These are phyloP conservation scores for Ogataea paraovalis DNA, from an alignment of 805 yeast species.

Conservation along the genomic window DNA sequence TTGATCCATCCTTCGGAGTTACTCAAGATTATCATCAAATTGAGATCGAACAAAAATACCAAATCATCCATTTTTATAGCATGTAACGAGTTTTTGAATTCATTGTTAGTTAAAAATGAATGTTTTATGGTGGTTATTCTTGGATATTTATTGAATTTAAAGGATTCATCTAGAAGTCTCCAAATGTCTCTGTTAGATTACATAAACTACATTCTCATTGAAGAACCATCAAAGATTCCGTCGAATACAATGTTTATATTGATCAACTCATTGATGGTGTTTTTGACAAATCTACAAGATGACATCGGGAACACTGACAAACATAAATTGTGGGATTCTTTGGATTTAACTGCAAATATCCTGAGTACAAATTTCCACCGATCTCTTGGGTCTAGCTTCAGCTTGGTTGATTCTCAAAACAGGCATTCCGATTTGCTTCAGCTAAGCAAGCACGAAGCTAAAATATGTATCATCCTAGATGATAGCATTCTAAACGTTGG, in stretches of 20 bases:
- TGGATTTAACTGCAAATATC: constrained; percentile 21
- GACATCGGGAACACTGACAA: constrained; percentile 4
- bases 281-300: constrained; percentile 8
- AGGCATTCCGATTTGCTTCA: constrained; percentile 9
- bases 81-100: constrained; percentile 14
- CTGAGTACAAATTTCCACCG: constrained; percentile 16
- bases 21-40: not conserved
- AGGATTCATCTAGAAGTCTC: not conserved
- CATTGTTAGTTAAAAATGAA: constrained; percentile 9
- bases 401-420: constrained; percentile 2
- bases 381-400: constrained; percentile 12
- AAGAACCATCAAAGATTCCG: constrained; percentile 4
- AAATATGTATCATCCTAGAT: constrained; percentile 16
- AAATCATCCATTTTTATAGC: constrained; percentile 6
- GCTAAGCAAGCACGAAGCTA: constrained; percentile 9
- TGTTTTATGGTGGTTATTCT: constrained; percentile 11
- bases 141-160: constrained; percentile 10
- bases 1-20: constrained; percentile 6
- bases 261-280: constrained; percentile 14
- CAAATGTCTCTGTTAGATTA: constrained; percentile 19
- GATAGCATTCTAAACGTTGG: constrained; percentile 15
- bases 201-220: constrained; percentile 22
- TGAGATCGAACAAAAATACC: not conserved
- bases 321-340: constrained; percentile 13
- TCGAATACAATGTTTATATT: constrained; percentile 16